Evolutionary conservation across 495 filamentous ascomycete genomes (phyloP), one percentile per base, ranked within the genome.

Genomic region (Oidiodendron maius): DNA sequence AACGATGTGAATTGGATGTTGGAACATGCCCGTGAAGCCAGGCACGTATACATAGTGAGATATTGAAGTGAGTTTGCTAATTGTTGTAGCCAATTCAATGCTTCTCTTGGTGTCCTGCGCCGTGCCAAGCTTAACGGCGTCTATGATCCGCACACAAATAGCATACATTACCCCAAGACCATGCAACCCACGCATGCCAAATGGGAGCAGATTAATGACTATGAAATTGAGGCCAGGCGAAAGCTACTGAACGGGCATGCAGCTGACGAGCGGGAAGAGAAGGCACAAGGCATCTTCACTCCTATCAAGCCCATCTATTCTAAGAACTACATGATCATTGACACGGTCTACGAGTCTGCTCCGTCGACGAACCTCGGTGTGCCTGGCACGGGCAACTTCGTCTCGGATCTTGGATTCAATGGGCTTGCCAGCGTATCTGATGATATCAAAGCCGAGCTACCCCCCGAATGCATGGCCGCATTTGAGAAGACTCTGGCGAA

Each of bases 1-100:
- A 98, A 89, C 22, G 88, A 91, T 49, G 79, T 84, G n/a, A 98
- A 98, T 60, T 98, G 93, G 93, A 91, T 93, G 79, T 68, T 91
- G 17, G 90, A 96, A 67, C 93, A 98, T 63, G 89, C 89, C 17
- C 80, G 86, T 18, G 87, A 89, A 58, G 87, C 93, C 25, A 90
- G 85, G 87, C 94, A 70, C 61, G 81, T 65, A 13, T 18, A 50
- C 20, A 1, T 23, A 10, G 25, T 37, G 5, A 10, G 32, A 49
- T 32, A 23, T 24, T 40, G 32, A 17, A 16, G 28, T 25, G 46
- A 17, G 26, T 15, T 20, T 23, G 38, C 34, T 47, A 40, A 51
- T 57, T 40, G 28, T 47, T 12, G 38, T 51, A 95, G 91, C 58
- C 79, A 80, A 32, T 96, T 89, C 73, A 98, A 98, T 64, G 67